A percentile compares a stretch with the other conserved stretches of the same genome.
phyloP scores from a whole-genome alignment of 345 rosid species.

The Pugionium cornutum region DNA sequence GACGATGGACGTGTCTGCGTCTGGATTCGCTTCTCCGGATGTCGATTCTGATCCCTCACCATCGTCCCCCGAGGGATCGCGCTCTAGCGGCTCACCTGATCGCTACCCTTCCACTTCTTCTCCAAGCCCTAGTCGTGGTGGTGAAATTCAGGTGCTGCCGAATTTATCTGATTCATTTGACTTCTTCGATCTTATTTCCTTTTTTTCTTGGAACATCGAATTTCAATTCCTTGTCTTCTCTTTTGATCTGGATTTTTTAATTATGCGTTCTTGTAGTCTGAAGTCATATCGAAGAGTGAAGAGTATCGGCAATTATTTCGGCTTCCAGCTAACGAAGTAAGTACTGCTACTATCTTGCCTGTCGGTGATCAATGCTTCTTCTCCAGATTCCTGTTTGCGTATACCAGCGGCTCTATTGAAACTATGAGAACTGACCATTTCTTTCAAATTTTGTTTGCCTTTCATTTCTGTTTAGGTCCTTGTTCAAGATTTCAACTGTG shows the following conservation, averaged over 20 bases:
- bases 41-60: conserved; percentile 44
- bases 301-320: conserved; percentile 84
- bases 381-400: conserved; percentile 2
- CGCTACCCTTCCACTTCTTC: conserved; percentile 51
- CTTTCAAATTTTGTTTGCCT: neutral
- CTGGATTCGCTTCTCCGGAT: conserved; percentile 42
- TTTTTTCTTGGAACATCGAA: neutral
- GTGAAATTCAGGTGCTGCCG: conserved; percentile 54
- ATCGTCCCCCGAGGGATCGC: conserved; percentile 39
- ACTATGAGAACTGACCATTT: neutral
- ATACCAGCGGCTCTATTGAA: neutral
- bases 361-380: conserved; percentile 11
- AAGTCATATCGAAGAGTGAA: conserved; percentile 60
- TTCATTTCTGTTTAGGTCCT: conserved; percentile 53
- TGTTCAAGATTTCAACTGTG: conserved; percentile 95
- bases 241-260: conserved; percentile 7
- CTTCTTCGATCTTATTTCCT: neutral
- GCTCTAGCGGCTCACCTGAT: conserved; percentile 54
- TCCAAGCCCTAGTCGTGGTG: conserved; percentile 49
- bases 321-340: conserved; percentile 81
- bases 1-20: conserved; percentile 44
- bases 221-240: conserved; percentile 4
- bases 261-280: conserved; percentile 44
- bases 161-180: neutral
- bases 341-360: conserved; percentile 24